Evolutionary conservation across 257 asterid species (phyloP).

Genomic region (Fraxinus americana): DNA sequence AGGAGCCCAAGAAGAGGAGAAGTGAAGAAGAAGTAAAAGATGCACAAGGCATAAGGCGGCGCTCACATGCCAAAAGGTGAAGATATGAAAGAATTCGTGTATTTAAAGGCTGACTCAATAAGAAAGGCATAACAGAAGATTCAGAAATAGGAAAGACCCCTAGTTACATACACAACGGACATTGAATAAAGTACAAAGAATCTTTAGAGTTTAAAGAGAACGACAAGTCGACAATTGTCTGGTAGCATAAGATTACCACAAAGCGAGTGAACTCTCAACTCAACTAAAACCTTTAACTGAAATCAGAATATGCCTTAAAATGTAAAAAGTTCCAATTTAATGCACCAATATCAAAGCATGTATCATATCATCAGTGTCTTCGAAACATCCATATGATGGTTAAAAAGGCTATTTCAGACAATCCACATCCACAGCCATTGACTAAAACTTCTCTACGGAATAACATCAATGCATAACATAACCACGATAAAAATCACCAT

Average conservation of each 20-base stretch:
- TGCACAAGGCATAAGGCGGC: not conserved
- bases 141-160: no score
- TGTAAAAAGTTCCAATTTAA: not conserved
- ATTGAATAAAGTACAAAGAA: no score
- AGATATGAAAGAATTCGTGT: not conserved
- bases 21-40: not conserved
- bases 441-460: no score
- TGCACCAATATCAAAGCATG: not conserved
- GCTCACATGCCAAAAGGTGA: not conserved
- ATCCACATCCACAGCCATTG: not conserved
- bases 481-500: no score
- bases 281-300: not conserved
- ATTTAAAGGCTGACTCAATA: no score
- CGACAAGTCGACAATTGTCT: not conserved
- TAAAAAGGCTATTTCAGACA: not conserved
- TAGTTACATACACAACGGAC: not conserved
- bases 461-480: no score
- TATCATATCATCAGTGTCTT: not conserved
- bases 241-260: not conserved
- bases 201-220: not conserved
- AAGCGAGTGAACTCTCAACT: not conserved
- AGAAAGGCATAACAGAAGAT: not conserved
- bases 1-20: not conserved
- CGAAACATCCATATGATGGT: not conserved
- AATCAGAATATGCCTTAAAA: not conserved